Evolutionary conservation across 208 protist genomes (phyloP).

Genomic region (Leishmania tarentolae): DNA sequence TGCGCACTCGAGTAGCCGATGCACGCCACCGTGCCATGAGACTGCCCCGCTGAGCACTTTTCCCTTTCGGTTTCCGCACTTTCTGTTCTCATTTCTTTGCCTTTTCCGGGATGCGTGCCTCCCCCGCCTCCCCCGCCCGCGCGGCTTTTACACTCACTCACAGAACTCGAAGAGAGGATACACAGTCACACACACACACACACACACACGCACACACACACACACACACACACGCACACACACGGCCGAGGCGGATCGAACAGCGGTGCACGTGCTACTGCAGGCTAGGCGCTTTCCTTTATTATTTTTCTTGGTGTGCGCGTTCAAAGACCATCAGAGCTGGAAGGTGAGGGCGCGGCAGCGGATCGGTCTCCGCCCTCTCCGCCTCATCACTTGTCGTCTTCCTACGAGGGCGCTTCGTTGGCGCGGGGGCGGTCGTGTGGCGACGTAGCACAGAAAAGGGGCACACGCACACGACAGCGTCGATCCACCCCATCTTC

Average conservation of each 20-base stretch:
- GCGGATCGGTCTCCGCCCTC: neutral
- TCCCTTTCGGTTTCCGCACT: neutral
- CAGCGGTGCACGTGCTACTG: neutral
- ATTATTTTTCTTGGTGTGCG: neutral
- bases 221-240: too few relatives aligned
- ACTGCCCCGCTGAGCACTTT: neutral
- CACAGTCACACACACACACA: too few relatives aligned
- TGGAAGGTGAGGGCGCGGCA: neutral
- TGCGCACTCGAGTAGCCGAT: too few relatives aligned
- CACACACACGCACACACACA: too few relatives aligned
- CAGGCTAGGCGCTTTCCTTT: neutral
- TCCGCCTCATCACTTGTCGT: neutral
- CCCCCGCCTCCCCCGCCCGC: neutral
- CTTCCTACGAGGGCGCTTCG: neutral
- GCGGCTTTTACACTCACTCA: neutral
- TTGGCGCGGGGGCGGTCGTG: neutral
- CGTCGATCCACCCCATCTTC: neutral
- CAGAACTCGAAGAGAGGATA: neutral
- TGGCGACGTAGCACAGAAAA: neutral
- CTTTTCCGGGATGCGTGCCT: neutral
- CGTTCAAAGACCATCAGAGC: neutral
- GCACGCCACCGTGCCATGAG: too few relatives aligned
- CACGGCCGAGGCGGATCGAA: neutral
- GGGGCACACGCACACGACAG: neutral
- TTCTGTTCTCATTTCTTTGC: neutral